A percentile compares a stretch with the other conserved stretches of the same genome.
phyloP scores from a whole-genome alignment of 1,139 yeast species.

The Geotrichum siamense region DNA sequence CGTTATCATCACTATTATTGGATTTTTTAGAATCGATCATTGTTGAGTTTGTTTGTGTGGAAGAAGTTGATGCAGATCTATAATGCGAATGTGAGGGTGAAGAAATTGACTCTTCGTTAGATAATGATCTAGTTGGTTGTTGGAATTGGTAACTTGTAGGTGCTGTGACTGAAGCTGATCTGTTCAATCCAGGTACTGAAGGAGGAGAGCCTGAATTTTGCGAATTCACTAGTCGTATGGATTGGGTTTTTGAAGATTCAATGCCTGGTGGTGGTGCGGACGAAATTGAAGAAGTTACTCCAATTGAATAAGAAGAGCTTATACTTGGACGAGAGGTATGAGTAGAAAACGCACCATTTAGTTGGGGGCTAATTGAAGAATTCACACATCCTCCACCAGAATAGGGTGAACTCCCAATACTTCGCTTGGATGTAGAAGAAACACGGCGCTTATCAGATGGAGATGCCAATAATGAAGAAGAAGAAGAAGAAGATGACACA shows the following conservation, averaged over 20 bases:
- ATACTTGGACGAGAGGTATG: constrained; percentile 4
- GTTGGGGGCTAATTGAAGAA: constrained; percentile 9
- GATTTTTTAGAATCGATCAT: constrained; percentile 4
- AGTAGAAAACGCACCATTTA: constrained; percentile 1
- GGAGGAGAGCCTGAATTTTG: neutral
- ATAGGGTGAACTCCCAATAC: neutral
- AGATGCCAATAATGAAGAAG: constrained; percentile 2
- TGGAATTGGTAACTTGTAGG: neutral
- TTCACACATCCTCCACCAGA: neutral
- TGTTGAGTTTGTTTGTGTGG: constrained; percentile 4
- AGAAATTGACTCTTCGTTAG: neutral
- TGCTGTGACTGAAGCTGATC: neutral
- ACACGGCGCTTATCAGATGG: constrained; percentile 5
- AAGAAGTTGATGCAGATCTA: constrained; percentile 8
- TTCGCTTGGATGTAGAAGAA: constrained; percentile 2
- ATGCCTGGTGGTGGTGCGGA: neutral
- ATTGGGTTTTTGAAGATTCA: neutral
- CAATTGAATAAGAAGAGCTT: constrained; percentile 1
- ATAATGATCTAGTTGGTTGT: neutral
- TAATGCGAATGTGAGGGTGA: too few relatives aligned
- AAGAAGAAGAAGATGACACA: constrained; percentile 8
- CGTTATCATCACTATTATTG: neutral
- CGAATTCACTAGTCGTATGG: neutral
- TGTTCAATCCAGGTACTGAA: neutral
- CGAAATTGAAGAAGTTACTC: constrained; percentile 2